A percentile compares a stretch with the other conserved stretches of the same genome.
These are phyloP conservation scores for Blastocystis sp. DNA, from an alignment of 352 stramenopile genomes.

Conservation along the genomic window DNA sequence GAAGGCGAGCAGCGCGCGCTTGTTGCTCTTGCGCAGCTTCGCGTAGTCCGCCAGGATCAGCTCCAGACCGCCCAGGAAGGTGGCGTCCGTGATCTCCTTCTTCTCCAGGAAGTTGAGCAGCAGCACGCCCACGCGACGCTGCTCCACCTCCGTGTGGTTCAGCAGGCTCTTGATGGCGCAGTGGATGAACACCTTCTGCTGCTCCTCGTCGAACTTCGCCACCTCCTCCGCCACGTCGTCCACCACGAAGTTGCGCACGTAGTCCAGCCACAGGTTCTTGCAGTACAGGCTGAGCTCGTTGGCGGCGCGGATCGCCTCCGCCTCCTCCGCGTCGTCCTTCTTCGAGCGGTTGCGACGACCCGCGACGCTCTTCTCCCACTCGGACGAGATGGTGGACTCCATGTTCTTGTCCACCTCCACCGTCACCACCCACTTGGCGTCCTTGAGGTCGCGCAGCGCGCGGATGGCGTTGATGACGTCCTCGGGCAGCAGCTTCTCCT, in stretches of 20 bases:
- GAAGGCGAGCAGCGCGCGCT: constrained; percentile 26
- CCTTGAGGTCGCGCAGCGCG: constrained; percentile 49
- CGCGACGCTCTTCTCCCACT: constrained; percentile 38
- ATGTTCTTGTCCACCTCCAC: constrained; percentile 54
- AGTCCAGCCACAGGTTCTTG: constrained; percentile 57
- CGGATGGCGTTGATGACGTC: constrained; percentile 22
- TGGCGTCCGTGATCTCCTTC: background rate
- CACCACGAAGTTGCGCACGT: constrained; percentile 52
- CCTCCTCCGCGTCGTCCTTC: constrained; percentile 25
- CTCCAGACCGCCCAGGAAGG: background rate
- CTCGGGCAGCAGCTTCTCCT: constrained; percentile 28
- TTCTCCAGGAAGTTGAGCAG: background rate
- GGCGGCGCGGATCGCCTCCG: background rate
- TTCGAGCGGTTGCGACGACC: background rate
- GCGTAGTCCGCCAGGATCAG: background rate
- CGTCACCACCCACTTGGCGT: constrained; percentile 53
- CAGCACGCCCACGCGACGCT: constrained; percentile 41
- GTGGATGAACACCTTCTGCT: constrained; percentile 15
- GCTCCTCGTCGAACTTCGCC: constrained; percentile 50
- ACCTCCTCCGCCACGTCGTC: constrained; percentile 34
- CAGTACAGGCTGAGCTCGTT: constrained; percentile 37
- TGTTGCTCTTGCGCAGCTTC: constrained; percentile 39
- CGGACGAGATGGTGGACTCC: background rate
- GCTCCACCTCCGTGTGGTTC: constrained; percentile 7
- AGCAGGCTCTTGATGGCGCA: constrained; percentile 35